phyloP scores from a whole-genome alignment of 176 grass and related monocot species.

The Carex scoparia region DNA sequence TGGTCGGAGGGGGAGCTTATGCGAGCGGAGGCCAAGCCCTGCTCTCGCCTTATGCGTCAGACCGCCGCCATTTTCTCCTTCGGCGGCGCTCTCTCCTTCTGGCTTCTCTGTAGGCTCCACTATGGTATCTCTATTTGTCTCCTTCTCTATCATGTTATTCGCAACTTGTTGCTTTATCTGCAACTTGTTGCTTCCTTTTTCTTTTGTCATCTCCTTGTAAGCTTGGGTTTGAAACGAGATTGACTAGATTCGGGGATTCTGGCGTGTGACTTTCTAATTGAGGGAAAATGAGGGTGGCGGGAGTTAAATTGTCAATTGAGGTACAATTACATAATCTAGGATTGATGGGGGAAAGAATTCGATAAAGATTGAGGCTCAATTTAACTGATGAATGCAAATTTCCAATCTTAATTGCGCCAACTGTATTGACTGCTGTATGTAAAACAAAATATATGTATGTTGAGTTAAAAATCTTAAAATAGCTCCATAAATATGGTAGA shows the following conservation, averaged over 20 bases:
- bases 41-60: slow-evolving; percentile 66
- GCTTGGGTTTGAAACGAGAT: no score
- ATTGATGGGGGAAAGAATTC: neutral
- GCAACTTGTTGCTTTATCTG: no score
- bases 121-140: slow-evolving; percentile 29
- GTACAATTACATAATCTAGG: neutral
- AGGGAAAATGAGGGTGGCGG: neutral
- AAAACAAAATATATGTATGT: neutral
- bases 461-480: neutral
- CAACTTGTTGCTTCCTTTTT: no score
- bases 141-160: neutral
- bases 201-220: no score
- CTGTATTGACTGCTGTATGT: neutral
- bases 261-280: no score
- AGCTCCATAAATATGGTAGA: neutral
- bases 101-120: slow-evolving; percentile 77
- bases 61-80: slow-evolving; percentile 77
- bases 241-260: no score
- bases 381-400: neutral
- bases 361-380: neutral
- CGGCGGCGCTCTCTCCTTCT: slow-evolving; percentile 62
- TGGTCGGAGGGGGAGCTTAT: slow-evolving; percentile 94
- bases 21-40: slow-evolving; percentile 77
- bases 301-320: neutral
- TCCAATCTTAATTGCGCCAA: neutral